A percentile compares a stretch with the other conserved stretches of the same genome.
Evolutionary conservation across 1,284 basidiomycete species (phyloP).

Genomic region (Cryptococcus sp.): DNA sequence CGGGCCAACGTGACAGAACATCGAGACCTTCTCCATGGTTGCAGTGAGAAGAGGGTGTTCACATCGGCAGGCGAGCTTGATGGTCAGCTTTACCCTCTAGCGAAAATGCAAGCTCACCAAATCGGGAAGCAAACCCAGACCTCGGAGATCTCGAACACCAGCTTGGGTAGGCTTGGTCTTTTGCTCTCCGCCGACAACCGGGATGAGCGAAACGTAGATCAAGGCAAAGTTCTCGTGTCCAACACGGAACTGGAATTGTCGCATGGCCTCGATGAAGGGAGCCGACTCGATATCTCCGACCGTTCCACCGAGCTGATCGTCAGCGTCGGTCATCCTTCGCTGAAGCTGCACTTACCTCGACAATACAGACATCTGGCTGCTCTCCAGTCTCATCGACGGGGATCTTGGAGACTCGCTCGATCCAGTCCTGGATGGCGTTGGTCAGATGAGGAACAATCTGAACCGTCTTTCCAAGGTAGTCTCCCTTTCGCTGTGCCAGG

Average conservation of each 20-base stretch:
- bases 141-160: slow-evolving; percentile 88
- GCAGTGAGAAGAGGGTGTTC: slow-evolving; percentile 63
- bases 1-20: slow-evolving; percentile 96
- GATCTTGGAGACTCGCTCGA: slow-evolving; percentile 86
- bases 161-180: slow-evolving; percentile 99
- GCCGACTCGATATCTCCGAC: slow-evolving; percentile 95
- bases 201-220: slow-evolving; percentile 96
- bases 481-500: slow-evolving; percentile 70
- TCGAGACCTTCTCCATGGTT: slow-evolving; percentile 93
- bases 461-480: slow-evolving; percentile 97
- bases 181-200: slow-evolving; percentile 96
- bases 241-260: slow-evolving; percentile 98
- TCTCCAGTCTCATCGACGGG: slow-evolving; percentile 93
- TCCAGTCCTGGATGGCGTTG: slow-evolving; percentile 98
- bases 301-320: slow-evolving; percentile 77
- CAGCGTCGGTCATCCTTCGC: background rate
- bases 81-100: background rate
- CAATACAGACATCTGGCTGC: slow-evolving; percentile 92
- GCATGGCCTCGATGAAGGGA: slow-evolving; percentile 97
- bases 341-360: slow-evolving; percentile 64
- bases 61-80: slow-evolving; percentile 86
- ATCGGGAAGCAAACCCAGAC: slow-evolving; percentile 88
- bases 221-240: slow-evolving; percentile 96
- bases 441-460: slow-evolving; percentile 97
- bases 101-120: slow-evolving; percentile 55